Conservation (phyloP, 306 rosid species). For the Rosa lucieae region DNA sequence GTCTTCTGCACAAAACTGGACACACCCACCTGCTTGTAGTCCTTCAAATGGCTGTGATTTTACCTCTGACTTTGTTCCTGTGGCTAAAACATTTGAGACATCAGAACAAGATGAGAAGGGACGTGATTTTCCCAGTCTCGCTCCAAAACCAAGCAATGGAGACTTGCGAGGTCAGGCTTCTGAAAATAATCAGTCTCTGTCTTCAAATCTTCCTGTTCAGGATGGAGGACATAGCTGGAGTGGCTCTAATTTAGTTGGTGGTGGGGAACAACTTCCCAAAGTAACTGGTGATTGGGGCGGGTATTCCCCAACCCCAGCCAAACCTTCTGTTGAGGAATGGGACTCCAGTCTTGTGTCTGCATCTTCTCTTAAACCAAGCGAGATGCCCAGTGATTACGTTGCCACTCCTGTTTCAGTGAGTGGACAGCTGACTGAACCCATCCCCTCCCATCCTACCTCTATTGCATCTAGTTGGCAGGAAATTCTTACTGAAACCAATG, state of each 20-base stretch:
- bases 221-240: slow-evolving; percentile 58
- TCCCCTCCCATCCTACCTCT: slow-evolving; percentile 59
- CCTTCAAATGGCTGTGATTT: slow-evolving; percentile 50
- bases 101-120: slow-evolving; percentile 32
- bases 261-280: slow-evolving; percentile 34
- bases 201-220: slow-evolving; percentile 46
- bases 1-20: slow-evolving; percentile 75
- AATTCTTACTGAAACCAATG: slow-evolving; percentile 62
- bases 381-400: slow-evolving; percentile 33
- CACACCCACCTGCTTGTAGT: slow-evolving; percentile 32
- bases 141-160: slow-evolving; percentile 29
- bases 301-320: slow-evolving; percentile 39
- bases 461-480: slow-evolving; percentile 68
- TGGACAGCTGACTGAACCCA: slow-evolving; percentile 41
- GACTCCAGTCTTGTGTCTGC: slow-evolving; percentile 52
- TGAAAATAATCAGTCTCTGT: slow-evolving; percentile 36
- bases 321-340: slow-evolving; percentile 58
- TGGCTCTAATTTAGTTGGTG: slow-evolving; percentile 49
- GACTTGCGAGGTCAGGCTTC: slow-evolving; percentile 28
- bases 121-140: slow-evolving; percentile 28
- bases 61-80: slow-evolving; percentile 37
- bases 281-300: slow-evolving; percentile 48
- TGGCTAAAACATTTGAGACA: slow-evolving; percentile 35
- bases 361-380: slow-evolving; percentile 48
- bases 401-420: slow-evolving; percentile 45